Conservation (phyloP, 495 filamentous ascomycete species). For the Podospora bellae-mahoneyi region DNA sequence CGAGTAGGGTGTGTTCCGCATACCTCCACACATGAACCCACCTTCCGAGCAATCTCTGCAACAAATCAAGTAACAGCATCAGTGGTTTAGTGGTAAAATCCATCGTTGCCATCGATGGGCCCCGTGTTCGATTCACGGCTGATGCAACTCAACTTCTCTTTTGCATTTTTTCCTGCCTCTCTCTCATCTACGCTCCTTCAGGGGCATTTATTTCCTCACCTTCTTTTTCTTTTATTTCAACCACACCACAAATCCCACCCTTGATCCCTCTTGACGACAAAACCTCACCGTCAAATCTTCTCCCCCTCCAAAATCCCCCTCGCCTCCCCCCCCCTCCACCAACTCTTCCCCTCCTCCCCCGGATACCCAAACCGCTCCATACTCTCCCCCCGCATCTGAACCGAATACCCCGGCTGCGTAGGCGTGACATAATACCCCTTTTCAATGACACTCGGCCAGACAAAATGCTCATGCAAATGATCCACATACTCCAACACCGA, state of each 20-base stretch:
- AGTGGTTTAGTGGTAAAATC: constrained; percentile 53
- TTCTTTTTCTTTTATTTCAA: not conserved
- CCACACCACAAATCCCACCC: not conserved
- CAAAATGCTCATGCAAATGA: constrained; percentile 90
- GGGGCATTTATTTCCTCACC: not conserved
- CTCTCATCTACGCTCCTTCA: not conserved
- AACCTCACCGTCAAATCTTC: constrained; percentile 35
- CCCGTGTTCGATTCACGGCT: constrained; percentile 53
- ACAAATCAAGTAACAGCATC: constrained; percentile 14
- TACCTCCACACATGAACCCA: not conserved
- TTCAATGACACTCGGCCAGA: constrained; percentile 72
- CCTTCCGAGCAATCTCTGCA: not conserved
- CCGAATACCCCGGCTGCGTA: constrained; percentile 76
- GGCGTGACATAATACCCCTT: constrained; percentile 89
- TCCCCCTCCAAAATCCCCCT: constrained; percentile 60
- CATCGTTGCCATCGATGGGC: constrained; percentile 53
- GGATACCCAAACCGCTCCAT: constrained; percentile 77
- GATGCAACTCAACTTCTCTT: constrained; percentile 17
- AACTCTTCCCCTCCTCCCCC: constrained; percentile 66
- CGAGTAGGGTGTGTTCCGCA: not conserved
- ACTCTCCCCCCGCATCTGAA: constrained; percentile 87
- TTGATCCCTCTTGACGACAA: not conserved
- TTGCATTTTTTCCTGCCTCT: not conserved
- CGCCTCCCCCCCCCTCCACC: constrained; percentile 75
- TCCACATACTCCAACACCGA: constrained; percentile 89